A percentile compares a stretch with the other conserved stretches of the same genome.
phyloP scores from a whole-genome alignment of 2,329 filamentous ascomycete species.

The Epichloe gansuensis region DNA sequence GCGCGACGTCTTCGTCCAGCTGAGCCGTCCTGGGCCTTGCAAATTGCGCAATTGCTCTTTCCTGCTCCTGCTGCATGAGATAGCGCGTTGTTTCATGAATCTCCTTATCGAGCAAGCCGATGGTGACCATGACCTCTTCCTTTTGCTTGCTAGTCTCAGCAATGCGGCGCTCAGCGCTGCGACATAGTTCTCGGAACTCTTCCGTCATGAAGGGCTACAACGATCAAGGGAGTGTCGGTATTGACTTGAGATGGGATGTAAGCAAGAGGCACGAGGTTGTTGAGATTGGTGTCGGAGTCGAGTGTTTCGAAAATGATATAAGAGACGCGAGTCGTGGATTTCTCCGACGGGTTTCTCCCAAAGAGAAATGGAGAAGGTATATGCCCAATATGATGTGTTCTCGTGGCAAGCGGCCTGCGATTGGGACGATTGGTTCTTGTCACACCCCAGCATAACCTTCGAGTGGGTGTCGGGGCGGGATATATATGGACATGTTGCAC shows the following conservation, averaged over 20 bases:
- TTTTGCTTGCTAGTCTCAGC: neutral
- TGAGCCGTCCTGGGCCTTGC: constrained; percentile 1
- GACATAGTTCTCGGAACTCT: neutral
- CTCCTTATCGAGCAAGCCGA: constrained; percentile 3
- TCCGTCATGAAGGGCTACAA: neutral
- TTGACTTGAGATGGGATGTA: neutral
- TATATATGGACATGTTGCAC: neutral
- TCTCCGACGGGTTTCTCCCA: neutral
- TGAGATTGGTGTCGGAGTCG: neutral
- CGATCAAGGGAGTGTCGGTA: neutral
- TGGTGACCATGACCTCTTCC: constrained; percentile 1
- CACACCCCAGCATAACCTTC: neutral
- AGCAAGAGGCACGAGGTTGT: neutral
- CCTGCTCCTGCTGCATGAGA: constrained; percentile 1
- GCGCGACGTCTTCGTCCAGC: neutral
- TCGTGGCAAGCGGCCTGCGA: neutral
- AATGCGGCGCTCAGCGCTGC: neutral
- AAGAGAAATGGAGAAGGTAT: neutral
- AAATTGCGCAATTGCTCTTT: neutral
- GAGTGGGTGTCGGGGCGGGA: neutral
- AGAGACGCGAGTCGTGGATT: neutral
- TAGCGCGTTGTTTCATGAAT: constrained; percentile 2
- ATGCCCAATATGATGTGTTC: neutral
- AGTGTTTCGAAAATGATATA: neutral
- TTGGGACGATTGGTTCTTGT: neutral